Base-by-base conservation (phyloP, 2,329 filamentous ascomycete genomes). In the Ceratocystis diversiconidia region DNA sequence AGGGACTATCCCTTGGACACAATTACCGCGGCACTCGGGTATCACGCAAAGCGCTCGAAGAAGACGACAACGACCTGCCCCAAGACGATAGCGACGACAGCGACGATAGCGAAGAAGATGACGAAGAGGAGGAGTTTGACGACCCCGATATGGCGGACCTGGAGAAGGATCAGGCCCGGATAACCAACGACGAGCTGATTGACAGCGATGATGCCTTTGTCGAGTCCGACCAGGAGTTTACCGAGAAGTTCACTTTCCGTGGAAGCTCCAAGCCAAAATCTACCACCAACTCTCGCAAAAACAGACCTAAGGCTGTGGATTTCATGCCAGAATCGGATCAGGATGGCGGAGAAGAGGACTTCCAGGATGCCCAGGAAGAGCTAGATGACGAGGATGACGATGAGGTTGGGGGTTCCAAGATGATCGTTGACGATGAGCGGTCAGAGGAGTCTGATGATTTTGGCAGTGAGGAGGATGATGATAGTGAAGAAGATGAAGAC, bases 211-310 rank as follows among this genome's bases (percentile, higher is more conserved):
- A 82, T 44, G 92, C 90, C 0, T 86, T 97, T 72, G 89, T 85
- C 2, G 85, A 88, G 65, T 94, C 89, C 69, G 92, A 97, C 71
- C 86, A 90, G 69, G 90, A 95, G 73, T 82, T 82, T 63, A 90
- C 96, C 71, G 85, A 88, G 69, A 84, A 83, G 0, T 96, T 89
- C 72, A 83, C 77, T 0, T 86, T 86, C 69, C 76, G 81, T 41
- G 83, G 82, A 25, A 86, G 82, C 73, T 79, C 79, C 1, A 82
- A 81, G 68, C 77, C 80, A 3, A 76, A 74, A 64, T 41, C 36
- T 12, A 72, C 72, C 17, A 69, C 74, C 71, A 73, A 68, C 70
- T 67, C 10, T 69, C 68, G 43, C 10, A 74, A 73, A 17, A 77
- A 74, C 65, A 74, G 80, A 68, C 76, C 79, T 6, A 81, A 74